phyloP scores from a whole-genome alignment of 495 filamentous ascomycete species.

The Extremus antarcticus region DNA sequence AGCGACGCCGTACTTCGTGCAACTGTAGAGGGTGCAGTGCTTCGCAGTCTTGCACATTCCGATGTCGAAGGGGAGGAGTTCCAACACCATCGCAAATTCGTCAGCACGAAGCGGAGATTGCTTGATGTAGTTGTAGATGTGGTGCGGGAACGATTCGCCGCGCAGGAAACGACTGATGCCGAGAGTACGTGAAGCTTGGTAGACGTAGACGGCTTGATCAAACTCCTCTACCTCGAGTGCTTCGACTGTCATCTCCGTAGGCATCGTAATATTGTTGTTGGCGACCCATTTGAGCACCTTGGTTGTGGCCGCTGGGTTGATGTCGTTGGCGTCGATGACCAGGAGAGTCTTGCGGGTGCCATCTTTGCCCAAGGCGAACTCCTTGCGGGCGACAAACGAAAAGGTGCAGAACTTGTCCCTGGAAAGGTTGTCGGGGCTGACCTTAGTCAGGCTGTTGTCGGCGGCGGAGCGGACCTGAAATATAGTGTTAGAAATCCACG shows the following conservation, averaged over 20 bases:
- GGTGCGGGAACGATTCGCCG: not conserved
- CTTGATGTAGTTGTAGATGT: not conserved
- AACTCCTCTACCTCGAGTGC: not conserved
- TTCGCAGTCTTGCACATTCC: not conserved
- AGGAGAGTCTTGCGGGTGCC: not conserved
- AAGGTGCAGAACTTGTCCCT: not conserved
- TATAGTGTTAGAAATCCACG: not conserved
- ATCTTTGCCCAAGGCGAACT: not conserved
- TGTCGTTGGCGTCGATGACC: not conserved
- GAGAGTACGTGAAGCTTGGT: not conserved
- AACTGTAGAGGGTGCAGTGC: not conserved
- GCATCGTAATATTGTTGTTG: not conserved
- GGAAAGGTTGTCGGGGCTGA: not conserved
- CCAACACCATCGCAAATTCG: not conserved
- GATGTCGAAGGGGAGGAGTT: not conserved
- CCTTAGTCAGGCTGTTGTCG: not conserved
- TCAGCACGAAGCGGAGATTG: not conserved
- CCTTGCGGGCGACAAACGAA: slow-evolving; percentile 2
- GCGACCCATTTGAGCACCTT: slow-evolving; percentile 1
- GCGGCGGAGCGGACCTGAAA: too few relatives aligned
- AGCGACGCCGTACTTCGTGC: not conserved
- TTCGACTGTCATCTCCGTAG: not conserved
- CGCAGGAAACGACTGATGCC: not conserved
- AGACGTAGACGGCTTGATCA: not conserved
- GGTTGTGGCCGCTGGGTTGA: not conserved